Conservation (phyloP, 495 filamentous ascomycete genomes). For the Cudoniella acicularis region DNA sequence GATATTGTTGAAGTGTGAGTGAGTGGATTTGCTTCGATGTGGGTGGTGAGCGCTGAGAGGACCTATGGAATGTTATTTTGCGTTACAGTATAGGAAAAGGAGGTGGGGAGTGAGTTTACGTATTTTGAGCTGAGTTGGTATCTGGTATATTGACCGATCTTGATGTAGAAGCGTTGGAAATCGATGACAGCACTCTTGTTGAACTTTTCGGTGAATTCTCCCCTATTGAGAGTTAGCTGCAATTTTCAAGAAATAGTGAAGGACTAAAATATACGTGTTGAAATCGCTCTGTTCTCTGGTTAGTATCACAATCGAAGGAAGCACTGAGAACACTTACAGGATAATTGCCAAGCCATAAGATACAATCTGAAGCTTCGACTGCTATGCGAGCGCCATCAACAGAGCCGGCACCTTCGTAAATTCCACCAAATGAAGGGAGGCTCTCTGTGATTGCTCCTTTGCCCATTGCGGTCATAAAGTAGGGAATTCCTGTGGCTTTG, state of each 20-base stretch:
- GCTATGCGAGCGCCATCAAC: slow-evolving; percentile 18
- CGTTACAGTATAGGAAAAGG: neutral
- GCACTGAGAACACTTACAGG: slow-evolving; percentile 25
- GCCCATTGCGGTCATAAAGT: slow-evolving; percentile 32
- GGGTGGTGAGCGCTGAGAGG: slow-evolving; percentile 25
- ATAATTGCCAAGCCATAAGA: slow-evolving; percentile 36
- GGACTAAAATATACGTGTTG: slow-evolving; percentile 23
- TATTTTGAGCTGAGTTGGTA: slow-evolving; percentile 32
- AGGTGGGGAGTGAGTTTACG: slow-evolving; percentile 12
- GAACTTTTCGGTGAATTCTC: slow-evolving; percentile 34
- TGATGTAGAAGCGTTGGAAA: slow-evolving; percentile 38
- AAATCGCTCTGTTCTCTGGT: slow-evolving; percentile 23
- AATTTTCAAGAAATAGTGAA: neutral
- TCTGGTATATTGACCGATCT: slow-evolving; percentile 25
- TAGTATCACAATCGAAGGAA: neutral
- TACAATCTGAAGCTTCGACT: slow-evolving; percentile 31
- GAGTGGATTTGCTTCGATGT: slow-evolving; percentile 17
- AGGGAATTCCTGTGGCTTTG: slow-evolving; percentile 28
- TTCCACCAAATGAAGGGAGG: slow-evolving; percentile 29
- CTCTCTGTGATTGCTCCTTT: slow-evolving; percentile 34
- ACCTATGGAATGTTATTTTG: slow-evolving; percentile 15
- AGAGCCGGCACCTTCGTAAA: slow-evolving; percentile 29
- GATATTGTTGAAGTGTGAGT: slow-evolving; percentile 8
- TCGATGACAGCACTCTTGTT: slow-evolving; percentile 28
- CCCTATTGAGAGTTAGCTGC: slow-evolving; percentile 17